These are phyloP conservation scores for Pythium utonaiense DNA, from an alignment of 352 stramenopile species.

Conservation along the genomic window DNA sequence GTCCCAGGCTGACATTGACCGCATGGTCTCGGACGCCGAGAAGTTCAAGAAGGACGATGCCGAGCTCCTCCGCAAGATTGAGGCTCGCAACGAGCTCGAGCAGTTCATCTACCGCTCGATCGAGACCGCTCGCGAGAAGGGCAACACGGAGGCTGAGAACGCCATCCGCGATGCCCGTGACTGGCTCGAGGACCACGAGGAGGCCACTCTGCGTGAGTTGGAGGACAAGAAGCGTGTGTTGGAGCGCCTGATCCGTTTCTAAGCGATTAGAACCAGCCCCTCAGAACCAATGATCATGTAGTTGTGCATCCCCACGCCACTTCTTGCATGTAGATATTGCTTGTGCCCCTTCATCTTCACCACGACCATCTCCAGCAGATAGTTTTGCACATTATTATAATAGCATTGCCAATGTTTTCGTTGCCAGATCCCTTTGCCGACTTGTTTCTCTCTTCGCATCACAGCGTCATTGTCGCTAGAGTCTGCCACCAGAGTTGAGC, in stretches of 20 bases:
- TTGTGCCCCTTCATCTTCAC: not conserved
- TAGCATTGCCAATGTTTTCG: slow-evolving; percentile 14
- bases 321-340: slow-evolving; percentile 18
- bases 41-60: slow-evolving; percentile 48
- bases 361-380: slow-evolving; percentile 18
- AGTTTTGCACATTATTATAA: slow-evolving; percentile 37
- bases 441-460: not conserved
- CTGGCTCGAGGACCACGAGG: slow-evolving; percentile 69
- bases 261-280: slow-evolving; percentile 17
- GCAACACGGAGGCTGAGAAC: slow-evolving; percentile 52
- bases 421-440: not conserved
- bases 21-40: slow-evolving; percentile 42
- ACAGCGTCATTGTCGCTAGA: slow-evolving; percentile 2
- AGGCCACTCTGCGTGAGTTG: slow-evolving; percentile 80
- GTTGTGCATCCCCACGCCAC: slow-evolving; percentile 14
- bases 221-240: slow-evolving; percentile 83
- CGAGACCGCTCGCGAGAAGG: slow-evolving; percentile 35
- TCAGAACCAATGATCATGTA: slow-evolving; percentile 27
- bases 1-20: slow-evolving; percentile 41
- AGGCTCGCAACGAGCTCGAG: slow-evolving; percentile 42
- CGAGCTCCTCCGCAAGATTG: slow-evolving; percentile 40
- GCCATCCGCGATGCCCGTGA: slow-evolving; percentile 48
- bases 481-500: too few species aligned
- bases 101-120: slow-evolving; percentile 42
- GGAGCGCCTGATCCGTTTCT: slow-evolving; percentile 35